Evolutionary conservation across 495 filamentous ascomycete species (phyloP), one percentile per base, ranked within the genome.

Genomic region (Pseudevernia furfuracea): DNA sequence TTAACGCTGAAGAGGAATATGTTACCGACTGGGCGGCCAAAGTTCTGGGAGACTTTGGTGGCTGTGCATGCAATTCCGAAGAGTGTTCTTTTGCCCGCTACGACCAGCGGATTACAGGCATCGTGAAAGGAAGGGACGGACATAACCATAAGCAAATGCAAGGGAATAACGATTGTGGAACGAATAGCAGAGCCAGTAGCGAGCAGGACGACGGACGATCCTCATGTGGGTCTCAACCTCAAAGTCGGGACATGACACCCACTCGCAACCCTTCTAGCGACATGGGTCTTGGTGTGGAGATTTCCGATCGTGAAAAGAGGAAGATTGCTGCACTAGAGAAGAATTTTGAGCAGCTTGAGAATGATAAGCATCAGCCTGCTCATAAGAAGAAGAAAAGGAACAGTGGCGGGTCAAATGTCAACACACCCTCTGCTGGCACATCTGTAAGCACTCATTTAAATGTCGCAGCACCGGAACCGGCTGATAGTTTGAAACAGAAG

Each of bases 271-370:
- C 78, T 4, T 76, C 79, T 39, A 77, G 81, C 5, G 75, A 70
- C 63, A 79, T 77, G 69, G 82, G 75, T 65, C 78, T 58, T 69
- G 82, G 70, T 75, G 80, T 76, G 3, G 90, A 90, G 70, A 80
- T 91, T 8, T 94, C 92, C 8, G 91, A 88, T 64, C 84, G 92
- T 21, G 92, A 97, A 68, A 89, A 89, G 73, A 84, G 90, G 48
- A 97, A 97, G 71, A 84, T 96, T 34, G 87, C 88, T 25, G 88
- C 89, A 73, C 81, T 90, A 21, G 91, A 97, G 71, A 89, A 90
- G 71, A 84, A 83, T 34, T 88, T 87, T 67, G 80, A 82, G 59
- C 76, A 81, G 66, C 71, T 86, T 41, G 86, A 85, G 68, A 78
- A 81, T 25, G 80, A 83, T 59, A 79, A 82, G 58, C 74, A 78